A percentile compares a stretch with the other conserved stretches of the same genome.
These are phyloP conservation scores for Hippophae rhamnoides DNA, from an alignment of 306 rosid species.

Conservation along the genomic window DNA sequence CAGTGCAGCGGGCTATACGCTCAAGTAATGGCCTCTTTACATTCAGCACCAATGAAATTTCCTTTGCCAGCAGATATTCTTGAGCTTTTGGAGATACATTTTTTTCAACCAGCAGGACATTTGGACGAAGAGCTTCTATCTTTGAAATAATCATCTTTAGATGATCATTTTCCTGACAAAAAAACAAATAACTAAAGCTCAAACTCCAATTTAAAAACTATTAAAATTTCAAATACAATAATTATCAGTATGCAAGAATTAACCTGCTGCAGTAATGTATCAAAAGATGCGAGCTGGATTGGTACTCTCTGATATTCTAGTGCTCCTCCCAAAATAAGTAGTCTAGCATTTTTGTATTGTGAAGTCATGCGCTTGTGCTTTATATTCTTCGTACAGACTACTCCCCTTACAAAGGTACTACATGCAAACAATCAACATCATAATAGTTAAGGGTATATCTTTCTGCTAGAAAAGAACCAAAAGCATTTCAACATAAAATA, in stretches of 20 bases:
- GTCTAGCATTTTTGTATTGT: slow-evolving; percentile 70
- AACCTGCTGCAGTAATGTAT: slow-evolving; percentile 89
- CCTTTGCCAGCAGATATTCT: slow-evolving; percentile 70
- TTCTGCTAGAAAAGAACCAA: not conserved
- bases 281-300: slow-evolving; percentile 78
- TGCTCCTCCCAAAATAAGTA: slow-evolving; percentile 75
- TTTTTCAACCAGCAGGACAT: slow-evolving; percentile 93
- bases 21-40: slow-evolving; percentile 84
- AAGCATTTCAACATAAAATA: not conserved
- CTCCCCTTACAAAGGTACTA: slow-evolving; percentile 78
- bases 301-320: slow-evolving; percentile 89
- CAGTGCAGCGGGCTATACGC: slow-evolving; percentile 86
- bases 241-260: slow-evolving; percentile 11
- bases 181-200: slow-evolving; percentile 16
- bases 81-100: slow-evolving; percentile 82
- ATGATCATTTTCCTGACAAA: slow-evolving; percentile 83
- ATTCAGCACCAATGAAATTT: slow-evolving; percentile 89
- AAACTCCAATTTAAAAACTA: slow-evolving; percentile 3
- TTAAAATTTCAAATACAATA: not conserved
- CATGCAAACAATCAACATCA: slow-evolving; percentile 22
- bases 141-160: slow-evolving; percentile 63
- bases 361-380: slow-evolving; percentile 99
- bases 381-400: slow-evolving; percentile 89
- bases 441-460: slow-evolving; percentile 8
- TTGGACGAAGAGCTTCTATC: slow-evolving; percentile 82